A percentile compares a stretch with the other conserved stretches of the same genome.
Conservation (phyloP, 2,329 filamentous ascomycete genomes). For the Aspergillus ruber region DNA sequence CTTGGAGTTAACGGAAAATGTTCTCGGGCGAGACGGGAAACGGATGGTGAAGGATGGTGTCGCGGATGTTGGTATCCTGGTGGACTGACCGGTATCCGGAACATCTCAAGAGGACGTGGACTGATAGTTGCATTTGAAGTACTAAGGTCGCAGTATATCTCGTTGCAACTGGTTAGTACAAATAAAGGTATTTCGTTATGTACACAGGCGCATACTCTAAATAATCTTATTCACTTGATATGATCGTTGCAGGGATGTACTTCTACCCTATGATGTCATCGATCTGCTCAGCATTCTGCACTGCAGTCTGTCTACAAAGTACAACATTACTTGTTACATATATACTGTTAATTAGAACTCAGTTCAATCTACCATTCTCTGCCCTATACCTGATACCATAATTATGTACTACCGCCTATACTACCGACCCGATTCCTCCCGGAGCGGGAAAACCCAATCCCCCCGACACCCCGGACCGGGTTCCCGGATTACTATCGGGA, state of each 20-base stretch:
- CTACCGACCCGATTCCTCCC: background rate
- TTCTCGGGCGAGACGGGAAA: background rate
- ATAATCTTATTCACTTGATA: no score
- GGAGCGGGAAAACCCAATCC: background rate
- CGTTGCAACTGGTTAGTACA: background rate
- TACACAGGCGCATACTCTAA: no score
- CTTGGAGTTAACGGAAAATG: background rate
- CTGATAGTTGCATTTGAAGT: no score
- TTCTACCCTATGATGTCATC: no score
- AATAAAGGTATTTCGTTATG: no score
- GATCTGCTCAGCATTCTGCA: no score
- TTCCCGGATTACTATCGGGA: constrained; percentile 3
- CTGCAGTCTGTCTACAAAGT: no score
- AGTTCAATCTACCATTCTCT: background rate
- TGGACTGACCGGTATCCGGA: background rate
- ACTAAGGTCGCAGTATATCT: background rate
- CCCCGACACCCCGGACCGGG: background rate
- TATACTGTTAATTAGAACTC: no score
- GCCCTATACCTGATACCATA: background rate
- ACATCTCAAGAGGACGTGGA: no score
- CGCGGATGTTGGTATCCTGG: background rate
- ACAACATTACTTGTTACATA: no score
- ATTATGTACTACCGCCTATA: background rate
- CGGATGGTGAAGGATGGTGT: background rate
- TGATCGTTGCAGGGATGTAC: no score